Evolutionary conservation across 1,284 basidiomycete species (phyloP).

Genomic region (Cronartium ribicola): DNA sequence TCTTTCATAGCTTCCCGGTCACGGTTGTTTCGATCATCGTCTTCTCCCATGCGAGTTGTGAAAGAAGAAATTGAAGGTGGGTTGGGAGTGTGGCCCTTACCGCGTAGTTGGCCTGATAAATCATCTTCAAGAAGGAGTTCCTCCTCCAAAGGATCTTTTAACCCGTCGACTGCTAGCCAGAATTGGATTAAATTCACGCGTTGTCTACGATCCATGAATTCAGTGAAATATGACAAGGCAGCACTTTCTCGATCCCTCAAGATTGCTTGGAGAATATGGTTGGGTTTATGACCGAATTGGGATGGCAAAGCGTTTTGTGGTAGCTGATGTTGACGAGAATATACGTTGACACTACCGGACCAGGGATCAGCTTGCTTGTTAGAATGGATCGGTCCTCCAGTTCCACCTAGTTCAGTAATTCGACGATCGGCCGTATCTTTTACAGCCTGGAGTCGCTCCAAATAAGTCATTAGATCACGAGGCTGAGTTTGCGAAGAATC

Average conservation of each 20-base stretch:
- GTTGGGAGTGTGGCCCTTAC: not conserved
- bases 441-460: conserved; percentile 80
- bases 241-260: conserved; percentile 38
- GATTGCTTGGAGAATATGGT: conserved; percentile 25
- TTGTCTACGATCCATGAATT: conserved; percentile 87
- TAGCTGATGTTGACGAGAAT: conserved; percentile 23
- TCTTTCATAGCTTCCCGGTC: conserved; percentile 31
- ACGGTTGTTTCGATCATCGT: conserved; percentile 3
- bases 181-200: conserved; percentile 85
- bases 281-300: conserved; percentile 26
- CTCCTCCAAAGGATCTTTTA: conserved; percentile 89
- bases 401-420: conserved; percentile 70
- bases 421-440: conserved; percentile 78
- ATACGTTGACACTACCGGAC: conserved; percentile 45
- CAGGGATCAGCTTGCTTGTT: conserved; percentile 51
- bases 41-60: not conserved
- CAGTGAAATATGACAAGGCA: conserved; percentile 87
- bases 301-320: conserved; percentile 41
- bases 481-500: conserved; percentile 76
- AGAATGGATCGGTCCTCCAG: conserved; percentile 57
- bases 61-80: conserved; percentile 8
- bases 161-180: conserved; percentile 93
- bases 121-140: conserved; percentile 12
- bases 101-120: conserved; percentile 1
- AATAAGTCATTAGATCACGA: conserved; percentile 74